Conservation (phyloP, 805 yeast genomes). For the Starmerella tilneyi region DNA sequence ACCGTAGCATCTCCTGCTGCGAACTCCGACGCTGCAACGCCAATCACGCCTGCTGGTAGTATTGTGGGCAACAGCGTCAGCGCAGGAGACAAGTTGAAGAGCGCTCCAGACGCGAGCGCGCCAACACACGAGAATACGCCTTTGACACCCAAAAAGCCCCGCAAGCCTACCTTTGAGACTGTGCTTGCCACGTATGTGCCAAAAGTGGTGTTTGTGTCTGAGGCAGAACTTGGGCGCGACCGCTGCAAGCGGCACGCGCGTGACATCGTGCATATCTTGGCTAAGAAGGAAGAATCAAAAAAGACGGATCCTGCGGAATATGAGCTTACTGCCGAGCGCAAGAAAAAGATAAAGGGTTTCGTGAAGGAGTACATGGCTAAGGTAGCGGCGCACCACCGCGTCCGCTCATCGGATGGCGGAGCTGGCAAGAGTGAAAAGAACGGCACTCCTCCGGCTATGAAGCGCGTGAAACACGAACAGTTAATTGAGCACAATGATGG, state of each 20-base stretch:
- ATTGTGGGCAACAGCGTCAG: conserved; percentile 20
- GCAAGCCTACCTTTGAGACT: background rate
- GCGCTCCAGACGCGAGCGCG: background rate
- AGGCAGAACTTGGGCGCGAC: conserved; percentile 58
- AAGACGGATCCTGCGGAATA: conserved; percentile 31
- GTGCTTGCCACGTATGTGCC: conserved; percentile 69
- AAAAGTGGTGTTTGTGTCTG: conserved; percentile 59
- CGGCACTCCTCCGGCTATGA: too few relatives aligned
- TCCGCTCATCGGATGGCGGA: background rate
- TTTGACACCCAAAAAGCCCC: conserved; percentile 2
- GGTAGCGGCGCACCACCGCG: conserved; percentile 19
- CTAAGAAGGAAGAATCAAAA: conserved; percentile 46
- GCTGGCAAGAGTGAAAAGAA: background rate
- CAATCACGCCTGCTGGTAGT: conserved; percentile 9
- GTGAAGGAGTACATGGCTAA: conserved; percentile 33
- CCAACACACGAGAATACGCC: background rate
- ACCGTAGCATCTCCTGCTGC: conserved; percentile 8
- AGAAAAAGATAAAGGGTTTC: conserved; percentile 58
- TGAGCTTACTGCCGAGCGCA: conserved; percentile 54
- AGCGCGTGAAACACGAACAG: too few relatives aligned
- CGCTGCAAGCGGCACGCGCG: conserved; percentile 65
- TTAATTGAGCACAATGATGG: too few relatives aligned
- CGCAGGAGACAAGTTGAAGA: background rate
- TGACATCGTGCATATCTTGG: conserved; percentile 60
- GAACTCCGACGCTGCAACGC: conserved; percentile 1